Evolutionary conservation across 1,284 basidiomycete genomes (phyloP).

Genomic region (Malassezia cuniculi): DNA sequence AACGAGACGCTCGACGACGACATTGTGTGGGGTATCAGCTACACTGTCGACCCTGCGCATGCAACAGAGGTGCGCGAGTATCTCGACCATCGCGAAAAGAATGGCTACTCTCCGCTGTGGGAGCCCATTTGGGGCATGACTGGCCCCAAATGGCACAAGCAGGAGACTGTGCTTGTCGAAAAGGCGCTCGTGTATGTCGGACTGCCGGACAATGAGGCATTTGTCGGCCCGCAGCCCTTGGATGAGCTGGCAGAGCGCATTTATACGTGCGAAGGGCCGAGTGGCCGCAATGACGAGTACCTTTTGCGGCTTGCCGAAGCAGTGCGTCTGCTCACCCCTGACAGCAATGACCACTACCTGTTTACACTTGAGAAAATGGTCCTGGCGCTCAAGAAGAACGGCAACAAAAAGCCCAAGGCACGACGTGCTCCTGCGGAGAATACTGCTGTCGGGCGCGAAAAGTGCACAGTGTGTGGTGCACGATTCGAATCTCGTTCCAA

Average conservation of each 20-base stretch:
- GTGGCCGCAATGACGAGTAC: conserved; percentile 72
- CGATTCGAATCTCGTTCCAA: conserved; percentile 62
- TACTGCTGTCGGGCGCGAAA: conserved; percentile 37
- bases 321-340: conserved; percentile 58
- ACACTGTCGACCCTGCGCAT: conserved; percentile 65
- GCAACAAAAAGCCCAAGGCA: conserved; percentile 9
- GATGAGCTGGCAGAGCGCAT: conserved; percentile 58
- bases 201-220: conserved; percentile 62
- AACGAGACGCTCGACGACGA: conserved; percentile 49
- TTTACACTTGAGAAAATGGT: conserved; percentile 56
- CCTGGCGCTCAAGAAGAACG: conserved; percentile 16
- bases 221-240: conserved; percentile 67
- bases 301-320: conserved; percentile 60
- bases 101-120: conserved; percentile 38
- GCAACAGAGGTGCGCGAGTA: conserved; percentile 64
- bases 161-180: conserved; percentile 49
- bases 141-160: no score
- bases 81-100: conserved; percentile 73
- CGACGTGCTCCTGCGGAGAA: conserved; percentile 14
- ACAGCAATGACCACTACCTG: conserved; percentile 63
- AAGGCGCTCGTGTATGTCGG: conserved; percentile 60
- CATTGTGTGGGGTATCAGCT: conserved; percentile 71
- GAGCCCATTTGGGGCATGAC: conserved; percentile 19
- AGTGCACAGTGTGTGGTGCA: conserved; percentile 61
- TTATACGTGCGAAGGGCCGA: conserved; percentile 63